A percentile compares a stretch with the other conserved stretches of the same genome.
These are phyloP conservation scores for Bocquillonia castaneifolia DNA, from an alignment of 441 rosid species.

Conservation along the genomic window DNA sequence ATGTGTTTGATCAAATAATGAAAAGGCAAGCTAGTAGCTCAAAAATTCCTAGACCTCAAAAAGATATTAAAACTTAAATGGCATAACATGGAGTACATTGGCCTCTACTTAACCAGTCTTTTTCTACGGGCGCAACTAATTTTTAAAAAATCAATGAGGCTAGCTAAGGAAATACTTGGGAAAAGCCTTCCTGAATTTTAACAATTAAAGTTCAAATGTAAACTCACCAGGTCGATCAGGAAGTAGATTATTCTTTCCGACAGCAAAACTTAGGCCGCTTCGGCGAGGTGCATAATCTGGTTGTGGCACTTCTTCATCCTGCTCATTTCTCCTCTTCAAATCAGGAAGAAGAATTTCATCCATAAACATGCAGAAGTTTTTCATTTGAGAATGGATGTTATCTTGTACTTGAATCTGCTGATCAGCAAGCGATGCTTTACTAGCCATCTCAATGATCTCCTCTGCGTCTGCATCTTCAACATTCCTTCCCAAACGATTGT, in stretches of 20 bases:
- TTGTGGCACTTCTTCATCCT: slow-evolving; percentile 28
- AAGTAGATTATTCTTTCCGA: slow-evolving; percentile 39
- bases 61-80: neutral
- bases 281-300: slow-evolving; percentile 35
- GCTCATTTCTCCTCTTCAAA: slow-evolving; percentile 19
- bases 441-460: slow-evolving; percentile 73
- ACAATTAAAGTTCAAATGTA: slow-evolving; percentile 3
- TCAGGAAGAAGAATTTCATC: slow-evolving; percentile 55
- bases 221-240: slow-evolving; percentile 42
- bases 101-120: neutral
- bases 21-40: no score
- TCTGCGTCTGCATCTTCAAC: slow-evolving; percentile 77
- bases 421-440: slow-evolving; percentile 59
- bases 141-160: neutral
- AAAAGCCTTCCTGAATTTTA: neutral
- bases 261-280: slow-evolving; percentile 78
- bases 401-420: slow-evolving; percentile 81
- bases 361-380: slow-evolving; percentile 51
- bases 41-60: no score
- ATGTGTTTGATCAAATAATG: neutral
- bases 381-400: slow-evolving; percentile 60
- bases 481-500: slow-evolving; percentile 61
- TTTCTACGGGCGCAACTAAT: neutral
- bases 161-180: neutral
- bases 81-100: neutral